Conservation (phyloP, 495 filamentous ascomycete species). For the Tetracladium setigerum region DNA sequence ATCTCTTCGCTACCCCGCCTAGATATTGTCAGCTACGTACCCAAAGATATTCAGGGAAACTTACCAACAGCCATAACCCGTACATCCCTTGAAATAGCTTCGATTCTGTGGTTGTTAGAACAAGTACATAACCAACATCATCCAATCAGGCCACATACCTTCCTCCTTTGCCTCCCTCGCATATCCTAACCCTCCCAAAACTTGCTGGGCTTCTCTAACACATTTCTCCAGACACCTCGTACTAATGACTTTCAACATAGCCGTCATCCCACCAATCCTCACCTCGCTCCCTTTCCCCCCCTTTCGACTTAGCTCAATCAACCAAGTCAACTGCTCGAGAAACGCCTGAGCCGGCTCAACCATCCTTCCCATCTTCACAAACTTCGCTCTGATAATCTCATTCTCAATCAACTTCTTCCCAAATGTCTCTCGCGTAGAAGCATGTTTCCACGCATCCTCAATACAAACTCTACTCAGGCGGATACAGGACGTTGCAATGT, state of each 20-base stretch:
- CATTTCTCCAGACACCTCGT: constrained; percentile 21
- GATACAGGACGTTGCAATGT: constrained; percentile 33
- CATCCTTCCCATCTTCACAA: constrained; percentile 40
- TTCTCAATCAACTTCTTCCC: constrained; percentile 38
- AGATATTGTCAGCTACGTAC: background rate
- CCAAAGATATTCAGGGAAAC: background rate
- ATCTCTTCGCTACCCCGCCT: constrained; percentile 32
- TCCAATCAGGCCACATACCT: constrained; percentile 6
- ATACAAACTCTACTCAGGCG: constrained; percentile 39
- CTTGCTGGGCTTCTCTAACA: constrained; percentile 23
- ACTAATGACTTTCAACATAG: constrained; percentile 21
- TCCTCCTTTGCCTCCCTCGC: constrained; percentile 25
- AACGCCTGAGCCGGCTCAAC: constrained; percentile 43
- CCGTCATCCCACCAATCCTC: constrained; percentile 39
- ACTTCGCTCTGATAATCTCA: constrained; percentile 39
- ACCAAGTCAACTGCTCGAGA: constrained; percentile 35
- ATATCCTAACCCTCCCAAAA: constrained; percentile 27
- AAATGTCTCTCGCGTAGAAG: constrained; percentile 41
- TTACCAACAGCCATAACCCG: constrained; percentile 30
- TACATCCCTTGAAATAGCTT: constrained; percentile 31
- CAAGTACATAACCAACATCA: background rate
- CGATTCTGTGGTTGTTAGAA: constrained; percentile 18
- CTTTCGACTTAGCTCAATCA: constrained; percentile 27
- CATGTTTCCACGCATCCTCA: constrained; percentile 42
- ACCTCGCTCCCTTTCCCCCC: constrained; percentile 30